Percentiles rank a stretch among this genome's conserved stretches.
Evolutionary conservation across 2,329 filamentous ascomycete genomes (phyloP).

Genomic region (Fragosphaeria purpurea): DNA sequence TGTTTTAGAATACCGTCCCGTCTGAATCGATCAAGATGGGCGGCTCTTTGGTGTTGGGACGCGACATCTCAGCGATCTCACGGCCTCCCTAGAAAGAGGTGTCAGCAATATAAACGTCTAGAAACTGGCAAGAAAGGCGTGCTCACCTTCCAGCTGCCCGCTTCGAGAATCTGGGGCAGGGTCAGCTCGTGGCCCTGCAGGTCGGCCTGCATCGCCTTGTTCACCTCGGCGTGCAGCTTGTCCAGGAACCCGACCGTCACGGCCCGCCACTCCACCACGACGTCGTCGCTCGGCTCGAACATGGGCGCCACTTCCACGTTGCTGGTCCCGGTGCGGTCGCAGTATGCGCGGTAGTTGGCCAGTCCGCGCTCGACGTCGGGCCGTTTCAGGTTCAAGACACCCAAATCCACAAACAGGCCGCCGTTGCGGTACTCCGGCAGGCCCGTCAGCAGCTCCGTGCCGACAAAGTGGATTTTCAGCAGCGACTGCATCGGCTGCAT

Average conservation of each 20-base stretch:
- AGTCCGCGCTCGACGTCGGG: slow-evolving; percentile 33
- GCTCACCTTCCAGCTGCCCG: slow-evolving; percentile 92
- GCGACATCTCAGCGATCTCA: slow-evolving; percentile 88
- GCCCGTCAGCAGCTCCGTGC: slow-evolving; percentile 70
- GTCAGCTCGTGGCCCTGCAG: slow-evolving; percentile 63
- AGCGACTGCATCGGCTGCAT: slow-evolving; percentile 53
- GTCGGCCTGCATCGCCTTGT: slow-evolving; percentile 52
- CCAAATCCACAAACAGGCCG: slow-evolving; percentile 76
- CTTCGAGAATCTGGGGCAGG: slow-evolving; percentile 84
- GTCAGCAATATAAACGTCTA: neutral
- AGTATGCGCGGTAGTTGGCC: slow-evolving; percentile 50
- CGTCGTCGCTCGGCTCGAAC: slow-evolving; percentile 50
- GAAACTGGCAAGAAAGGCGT: neutral
- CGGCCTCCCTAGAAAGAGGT: slow-evolving; percentile 58
- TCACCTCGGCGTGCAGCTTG: slow-evolving; percentile 39
- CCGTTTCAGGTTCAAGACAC: slow-evolving; percentile 53
- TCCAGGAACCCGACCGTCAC: slow-evolving; percentile 53
- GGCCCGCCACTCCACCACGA: slow-evolving; percentile 57
- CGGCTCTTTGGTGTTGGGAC: slow-evolving; percentile 92
- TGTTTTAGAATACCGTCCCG: slow-evolving; percentile 68
- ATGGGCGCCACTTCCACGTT: slow-evolving; percentile 44
- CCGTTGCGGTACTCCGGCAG: slow-evolving; percentile 90
- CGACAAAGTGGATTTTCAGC: slow-evolving; percentile 40
- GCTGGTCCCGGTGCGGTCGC: slow-evolving; percentile 59
- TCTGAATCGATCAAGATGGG: slow-evolving; percentile 95